Base-by-base conservation (phyloP, 768 basidiomycete genomes). In the Chalciporus chontae region DNA sequence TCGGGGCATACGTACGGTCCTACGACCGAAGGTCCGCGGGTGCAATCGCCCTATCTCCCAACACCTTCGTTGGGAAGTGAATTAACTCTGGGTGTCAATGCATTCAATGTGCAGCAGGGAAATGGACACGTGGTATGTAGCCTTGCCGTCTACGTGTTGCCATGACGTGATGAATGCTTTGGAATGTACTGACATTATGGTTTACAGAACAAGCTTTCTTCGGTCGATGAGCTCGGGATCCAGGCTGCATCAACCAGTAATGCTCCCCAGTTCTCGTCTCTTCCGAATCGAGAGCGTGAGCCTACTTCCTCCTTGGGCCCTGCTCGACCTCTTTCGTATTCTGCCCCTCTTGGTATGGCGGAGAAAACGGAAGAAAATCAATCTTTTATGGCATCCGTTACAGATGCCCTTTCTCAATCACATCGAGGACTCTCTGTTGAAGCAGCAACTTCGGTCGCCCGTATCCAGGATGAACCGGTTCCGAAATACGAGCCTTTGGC, bases 211-310 rank as follows among this genome's bases (percentile, higher is more conserved):
- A 59, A 45, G 47, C 62, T 55, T 47, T 36, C 50, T 14, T 66
- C 61, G 18, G 48, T 50, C 27, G 57, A 69, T n/a, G 66, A 67
- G n/a, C 60, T 67, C 8, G 67, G 66, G 8, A 21, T 52, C 37
- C 58, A 58, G 24, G 36, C 34, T 5, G 29, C 48, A 24, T 27
- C 39, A 17, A 47, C 26, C 2, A 50, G 52, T 17, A 10, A 48
- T 14, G 1, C 48, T 8, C 43, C 50, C 0, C 74, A 81, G 14
- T 88, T 86, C 58, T 81, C 83, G 21, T 89, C 87, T 1, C 80
- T 87, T 67, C 86, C 85, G 0, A 74, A 15, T 75, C 79, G 51
- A 63, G 66, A 48, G 57, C 69, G 68, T 27, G 73, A 72, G 24
- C 59, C 57, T 0, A 42, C 66, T 8, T 60, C 69, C 0, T 47